These are phyloP conservation scores for Thielaviopsis punctulata DNA, from an alignment of 2,329 filamentous ascomycete genomes.

Conservation along the genomic window DNA sequence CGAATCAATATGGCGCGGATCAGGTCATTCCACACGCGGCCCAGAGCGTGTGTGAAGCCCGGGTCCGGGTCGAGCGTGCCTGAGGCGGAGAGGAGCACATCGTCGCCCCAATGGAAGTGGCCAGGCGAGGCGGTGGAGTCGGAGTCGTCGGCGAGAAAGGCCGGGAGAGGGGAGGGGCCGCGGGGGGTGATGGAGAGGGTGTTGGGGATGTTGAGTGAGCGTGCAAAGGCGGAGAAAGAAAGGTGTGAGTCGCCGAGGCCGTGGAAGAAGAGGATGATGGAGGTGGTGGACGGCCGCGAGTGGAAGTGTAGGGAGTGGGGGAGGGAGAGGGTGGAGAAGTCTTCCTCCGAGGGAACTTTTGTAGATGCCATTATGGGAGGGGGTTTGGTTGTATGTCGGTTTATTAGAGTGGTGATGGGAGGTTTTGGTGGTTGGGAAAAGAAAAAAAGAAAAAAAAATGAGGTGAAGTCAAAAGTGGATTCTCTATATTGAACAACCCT, in stretches of 20 bases:
- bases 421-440: not conserved
- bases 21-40: conserved; percentile 31
- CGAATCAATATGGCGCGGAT: conserved; percentile 33
- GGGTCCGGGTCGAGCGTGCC: conserved; percentile 45
- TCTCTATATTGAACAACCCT: not conserved
- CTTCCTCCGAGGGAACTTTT: conserved; percentile 31
- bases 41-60: conserved; percentile 35
- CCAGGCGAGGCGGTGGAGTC: conserved; percentile 13
- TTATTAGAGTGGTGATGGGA: not conserved
- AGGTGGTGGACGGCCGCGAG: conserved; percentile 44
- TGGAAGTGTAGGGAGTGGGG: conserved; percentile 31
- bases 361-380: conserved; percentile 15
- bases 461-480: conserved; percentile 2
- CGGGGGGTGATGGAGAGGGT: conserved; percentile 60
- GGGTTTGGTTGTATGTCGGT: not conserved
- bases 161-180: conserved; percentile 51
- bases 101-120: conserved; percentile 51
- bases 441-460: not conserved
- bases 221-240: conserved; percentile 52
- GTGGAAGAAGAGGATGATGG: conserved; percentile 68
- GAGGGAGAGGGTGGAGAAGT: conserved; percentile 30
- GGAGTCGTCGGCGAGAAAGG: conserved; percentile 38
- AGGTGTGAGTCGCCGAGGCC: conserved; percentile 61
- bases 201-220: conserved; percentile 54
- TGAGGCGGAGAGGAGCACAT: conserved; percentile 36